Base-by-base conservation (phyloP, 306 rosid species). In the Vicia sativa region DNA sequence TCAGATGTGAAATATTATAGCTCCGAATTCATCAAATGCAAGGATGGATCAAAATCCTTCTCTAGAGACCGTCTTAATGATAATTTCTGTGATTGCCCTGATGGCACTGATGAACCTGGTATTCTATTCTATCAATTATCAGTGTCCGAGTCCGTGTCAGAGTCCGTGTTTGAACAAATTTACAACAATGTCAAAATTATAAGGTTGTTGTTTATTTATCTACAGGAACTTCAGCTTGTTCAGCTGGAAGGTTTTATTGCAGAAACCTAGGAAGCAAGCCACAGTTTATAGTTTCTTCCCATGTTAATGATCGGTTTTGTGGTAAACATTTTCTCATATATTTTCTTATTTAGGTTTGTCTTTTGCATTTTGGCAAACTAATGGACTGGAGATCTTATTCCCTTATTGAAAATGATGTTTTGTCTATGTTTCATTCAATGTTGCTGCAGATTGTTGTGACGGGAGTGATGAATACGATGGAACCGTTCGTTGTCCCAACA, bases 51-150 rank as follows among this genome's bases (percentile, higher is more conserved):
- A 42, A 87, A 84, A 76, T 86, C 86, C 9, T 86, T 92, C 81
- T 59, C 77, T 69, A 79, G 85, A 71, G 84, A 88, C 58, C 96
- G 93, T 63, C 88, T 92, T 65, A 90, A 92, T 43, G 96, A 87
- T 62, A 37, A 92, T 74, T 90, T 78, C 80, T 92, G 96, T 12
- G 98, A 90, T 58, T 92, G 98, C 73, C 59, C 74, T 42, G 96
- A 92, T 79, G 96, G 96, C 28, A 90, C 98, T 10, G 96, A 92
- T 76, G 98, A 92, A 68, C 96, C 96, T 8, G 98, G 96, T 87
- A 78, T 52, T 43, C 2, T 31, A 56, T 55, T 34, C 38, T 34
- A 44, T 44, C 49, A n/a, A 43, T 43, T 14, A n/a, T n/a, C n/a
- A n/a, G n/a, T n/a, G n/a, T n/a, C n/a, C n/a, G n/a, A n/a, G n/a